phyloP scores from a whole-genome alignment of 352 stramenopile genomes.

The Phytophthora ohioensis region DNA sequence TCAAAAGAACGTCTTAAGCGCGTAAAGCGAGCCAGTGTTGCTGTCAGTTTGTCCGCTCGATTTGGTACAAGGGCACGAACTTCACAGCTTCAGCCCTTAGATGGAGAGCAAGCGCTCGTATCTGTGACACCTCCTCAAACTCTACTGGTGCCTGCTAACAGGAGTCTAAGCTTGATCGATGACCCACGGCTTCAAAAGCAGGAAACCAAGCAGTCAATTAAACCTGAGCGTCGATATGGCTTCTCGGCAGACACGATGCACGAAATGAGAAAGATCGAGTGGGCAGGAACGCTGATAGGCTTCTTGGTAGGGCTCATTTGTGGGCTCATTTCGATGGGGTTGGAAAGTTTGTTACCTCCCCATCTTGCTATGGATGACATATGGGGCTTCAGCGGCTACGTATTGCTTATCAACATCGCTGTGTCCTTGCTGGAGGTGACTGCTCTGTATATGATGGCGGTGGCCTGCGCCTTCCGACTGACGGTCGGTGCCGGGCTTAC shows the following conservation, averaged over 20 bases:
- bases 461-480: slow-evolving; percentile 53
- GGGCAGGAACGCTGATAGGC: slow-evolving; percentile 32
- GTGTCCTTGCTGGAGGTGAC: slow-evolving; percentile 62
- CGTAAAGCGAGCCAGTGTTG: slow-evolving; percentile 20
- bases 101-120: background rate
- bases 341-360: slow-evolving; percentile 39
- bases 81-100: slow-evolving; percentile 14
- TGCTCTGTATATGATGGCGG: slow-evolving; percentile 49
- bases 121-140: background rate
- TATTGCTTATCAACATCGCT: slow-evolving; percentile 53
- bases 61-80: slow-evolving; percentile 6
- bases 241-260: slow-evolving; percentile 39
- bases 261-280: slow-evolving; percentile 46
- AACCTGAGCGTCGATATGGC: slow-evolving; percentile 26
- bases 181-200: slow-evolving; percentile 1
- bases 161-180: background rate
- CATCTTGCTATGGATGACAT: slow-evolving; percentile 20
- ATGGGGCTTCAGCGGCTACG: slow-evolving; percentile 37
- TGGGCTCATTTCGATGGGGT: slow-evolving; percentile 48
- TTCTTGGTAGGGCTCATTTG: slow-evolving; percentile 41
- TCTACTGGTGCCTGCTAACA: background rate
- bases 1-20: slow-evolving; percentile 46
- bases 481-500: slow-evolving; percentile 52
- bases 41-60: slow-evolving; percentile 17
- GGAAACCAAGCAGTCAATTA: background rate